phyloP scores from a whole-genome alignment of 1,139 yeast species.

The Taphrina populina region DNA sequence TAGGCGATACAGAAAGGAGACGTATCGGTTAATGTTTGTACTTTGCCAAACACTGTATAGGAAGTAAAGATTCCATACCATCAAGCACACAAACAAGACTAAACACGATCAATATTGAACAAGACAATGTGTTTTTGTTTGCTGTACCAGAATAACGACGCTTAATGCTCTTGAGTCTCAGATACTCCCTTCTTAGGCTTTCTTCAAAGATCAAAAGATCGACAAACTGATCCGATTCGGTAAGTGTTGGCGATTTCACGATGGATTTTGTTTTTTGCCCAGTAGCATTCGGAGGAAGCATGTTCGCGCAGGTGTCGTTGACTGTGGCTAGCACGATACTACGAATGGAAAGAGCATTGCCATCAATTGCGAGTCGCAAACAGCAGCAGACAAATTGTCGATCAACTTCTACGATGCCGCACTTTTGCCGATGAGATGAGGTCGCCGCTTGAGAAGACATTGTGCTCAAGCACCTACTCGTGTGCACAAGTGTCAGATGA shows the following conservation, averaged over 20 bases:
- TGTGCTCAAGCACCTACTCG: too few species aligned
- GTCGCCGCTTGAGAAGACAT: too few species aligned
- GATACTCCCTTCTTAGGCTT: conserved; percentile 32
- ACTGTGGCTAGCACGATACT: too few species aligned
- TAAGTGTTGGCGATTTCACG: neutral
- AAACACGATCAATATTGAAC: neutral
- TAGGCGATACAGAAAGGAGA: conserved; percentile 29
- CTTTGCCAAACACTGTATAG: conserved; percentile 5
- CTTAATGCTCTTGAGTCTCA: conserved; percentile 14
- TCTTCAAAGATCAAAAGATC: conserved; percentile 35
- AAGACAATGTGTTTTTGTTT: neutral
- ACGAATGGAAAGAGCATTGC: too few species aligned
- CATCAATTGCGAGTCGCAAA: too few species aligned
- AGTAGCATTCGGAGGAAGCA: too few species aligned
- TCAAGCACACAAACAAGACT: conserved; percentile 30
- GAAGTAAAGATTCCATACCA: conserved; percentile 32
- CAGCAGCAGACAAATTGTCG: too few species aligned
- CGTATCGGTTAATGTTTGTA: conserved; percentile 21
- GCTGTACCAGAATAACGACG: conserved; percentile 21
- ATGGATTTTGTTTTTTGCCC: too few species aligned
- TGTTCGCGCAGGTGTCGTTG: too few species aligned
- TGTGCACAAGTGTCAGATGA: too few species aligned
- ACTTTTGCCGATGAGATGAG: too few species aligned
- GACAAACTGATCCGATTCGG: conserved; percentile 14
- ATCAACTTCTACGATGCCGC: too few species aligned